A percentile compares a stretch with the other conserved stretches of the same genome.
Evolutionary conservation across 441 rosid genomes (phyloP).

Genomic region (Manihot esculenta): DNA sequence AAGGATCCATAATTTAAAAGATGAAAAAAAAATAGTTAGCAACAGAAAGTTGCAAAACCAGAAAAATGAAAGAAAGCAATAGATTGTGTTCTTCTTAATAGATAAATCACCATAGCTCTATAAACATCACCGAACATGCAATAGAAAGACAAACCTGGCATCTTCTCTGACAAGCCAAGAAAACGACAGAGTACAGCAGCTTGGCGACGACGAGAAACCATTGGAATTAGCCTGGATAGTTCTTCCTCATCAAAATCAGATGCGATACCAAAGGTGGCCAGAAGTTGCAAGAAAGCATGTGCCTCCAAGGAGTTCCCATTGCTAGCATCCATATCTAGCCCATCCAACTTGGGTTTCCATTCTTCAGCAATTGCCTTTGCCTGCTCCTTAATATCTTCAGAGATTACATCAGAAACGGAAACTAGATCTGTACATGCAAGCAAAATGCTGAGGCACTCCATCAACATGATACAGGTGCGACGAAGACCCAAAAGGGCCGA

Average conservation of each 20-base stretch:
- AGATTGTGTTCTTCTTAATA: neutral
- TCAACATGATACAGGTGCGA: constrained; percentile 94
- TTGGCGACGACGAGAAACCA: constrained; percentile 98
- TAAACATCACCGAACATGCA: constrained; percentile 1
- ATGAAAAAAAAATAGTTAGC: constrained; percentile 8
- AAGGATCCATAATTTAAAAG: constrained; percentile 19
- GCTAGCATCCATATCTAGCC: constrained; percentile 76
- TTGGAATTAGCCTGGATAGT: constrained; percentile 73
- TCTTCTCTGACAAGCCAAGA: constrained; percentile 80
- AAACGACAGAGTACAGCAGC: constrained; percentile 90
- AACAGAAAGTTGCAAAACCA: neutral
- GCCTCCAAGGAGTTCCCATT: constrained; percentile 99
- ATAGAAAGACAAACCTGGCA: constrained; percentile 71
- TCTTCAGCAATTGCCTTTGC: constrained; percentile 78
- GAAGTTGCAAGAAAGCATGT: constrained; percentile 94
- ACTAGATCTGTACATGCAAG: constrained; percentile 43
- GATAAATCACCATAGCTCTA: neutral
- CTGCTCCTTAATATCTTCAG: constrained; percentile 58
- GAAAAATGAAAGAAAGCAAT: constrained; percentile 8
- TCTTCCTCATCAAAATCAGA: constrained; percentile 72
- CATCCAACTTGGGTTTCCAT: constrained; percentile 86
- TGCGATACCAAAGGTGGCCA: constrained; percentile 82
- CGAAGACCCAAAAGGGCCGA: constrained; percentile 83
- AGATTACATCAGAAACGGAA: constrained; percentile 52
- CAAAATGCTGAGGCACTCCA: constrained; percentile 91